These are phyloP conservation scores for Ustilaginoidea virens DNA, from an alignment of 2,329 filamentous ascomycete genomes.

Conservation along the genomic window DNA sequence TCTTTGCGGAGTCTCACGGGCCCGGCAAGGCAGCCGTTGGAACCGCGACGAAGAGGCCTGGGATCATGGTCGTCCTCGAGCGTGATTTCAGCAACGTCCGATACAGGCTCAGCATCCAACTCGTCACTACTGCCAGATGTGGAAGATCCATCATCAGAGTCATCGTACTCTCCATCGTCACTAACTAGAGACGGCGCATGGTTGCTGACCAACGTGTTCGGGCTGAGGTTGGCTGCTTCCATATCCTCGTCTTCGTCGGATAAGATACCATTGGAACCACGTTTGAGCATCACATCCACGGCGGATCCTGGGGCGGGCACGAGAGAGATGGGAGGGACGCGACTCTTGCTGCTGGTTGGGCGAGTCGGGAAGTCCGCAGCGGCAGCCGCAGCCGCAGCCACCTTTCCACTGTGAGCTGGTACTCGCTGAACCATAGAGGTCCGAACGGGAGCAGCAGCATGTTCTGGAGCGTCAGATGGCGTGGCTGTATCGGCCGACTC, in stretches of 20 bases:
- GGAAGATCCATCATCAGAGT: constrained; percentile 49
- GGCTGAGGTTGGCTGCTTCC: constrained; percentile 47
- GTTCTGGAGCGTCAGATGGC: constrained; percentile 6
- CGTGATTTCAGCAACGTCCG: constrained; percentile 46
- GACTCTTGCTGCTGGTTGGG: constrained; percentile 43
- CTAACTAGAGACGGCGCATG: constrained; percentile 67
- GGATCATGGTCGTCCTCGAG: constrained; percentile 40
- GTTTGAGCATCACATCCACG: constrained; percentile 9
- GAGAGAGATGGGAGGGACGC: constrained; percentile 23
- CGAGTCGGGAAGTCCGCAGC: constrained; percentile 24
- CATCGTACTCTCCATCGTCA: constrained; percentile 66
- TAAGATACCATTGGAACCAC: constrained; percentile 9
- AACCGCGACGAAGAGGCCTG: constrained; percentile 27
- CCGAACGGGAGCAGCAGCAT: constrained; percentile 12
- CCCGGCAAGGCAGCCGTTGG: constrained; percentile 25
- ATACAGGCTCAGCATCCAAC: constrained; percentile 41
- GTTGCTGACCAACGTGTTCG: constrained; percentile 55
- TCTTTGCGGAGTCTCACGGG: constrained; percentile 37
- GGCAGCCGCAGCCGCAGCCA: constrained; percentile 31
- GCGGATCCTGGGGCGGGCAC: constrained; percentile 18
- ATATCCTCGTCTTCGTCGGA: constrained; percentile 36
- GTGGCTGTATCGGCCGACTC: constrained; percentile 29
- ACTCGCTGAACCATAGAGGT: constrained; percentile 37
- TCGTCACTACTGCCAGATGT: constrained; percentile 41
- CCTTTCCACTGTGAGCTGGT: constrained; percentile 39